Base-by-base conservation (phyloP, 805 yeast species). In the Candida fluviatilis region DNA sequence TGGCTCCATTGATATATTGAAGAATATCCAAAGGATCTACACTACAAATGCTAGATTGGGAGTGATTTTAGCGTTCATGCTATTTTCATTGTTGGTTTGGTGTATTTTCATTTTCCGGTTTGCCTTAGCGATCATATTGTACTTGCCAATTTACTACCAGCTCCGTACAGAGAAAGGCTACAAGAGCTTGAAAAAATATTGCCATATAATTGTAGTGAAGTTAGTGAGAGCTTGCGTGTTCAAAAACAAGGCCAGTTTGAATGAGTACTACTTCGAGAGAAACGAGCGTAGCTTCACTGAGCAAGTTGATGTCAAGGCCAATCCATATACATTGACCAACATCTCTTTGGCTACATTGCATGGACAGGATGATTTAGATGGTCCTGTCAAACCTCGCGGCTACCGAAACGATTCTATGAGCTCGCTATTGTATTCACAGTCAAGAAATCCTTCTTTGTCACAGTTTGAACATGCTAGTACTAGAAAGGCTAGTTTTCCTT, bases 1-100 rank as follows among this genome's bases (percentile, higher is more conserved):
- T 24, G 74, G 75, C 12, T 64, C 67, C 44, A 66, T 71, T 37
- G 69, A 72, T 41, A 63, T 69, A 30, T 46, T 73, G 26, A 46
- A 55, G 5, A 76, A 80, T 31, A 72, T 87, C 34, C 64, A 67
- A 45, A 46, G 58, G 2, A 75, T 85, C 12, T 87, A 91, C n/a
- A 56, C 65, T 12, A 67, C 76, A 11, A 80, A 84, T 52, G 61
- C 75, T 44, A 64, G 71, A 31, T 82, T 84, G 51, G 86, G 95
- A 2, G 62, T 87, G n/a, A 73, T 87, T 17, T 56, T 88, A 18
- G 76, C 87, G 18, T 72, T 84, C 47, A 86, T 87, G 91, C 67
- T 83, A 28, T 70, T 84, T 40, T 84, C 95, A 1, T 77, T 88
- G 49, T 55, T 75, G 12, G 73, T 88, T 48, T 88, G 93, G 90